Evolutionary conservation across 1,284 basidiomycete genomes (phyloP), one percentile per base, ranked within the genome.

Genomic region (Microbotryomycetes sp.): DNA sequence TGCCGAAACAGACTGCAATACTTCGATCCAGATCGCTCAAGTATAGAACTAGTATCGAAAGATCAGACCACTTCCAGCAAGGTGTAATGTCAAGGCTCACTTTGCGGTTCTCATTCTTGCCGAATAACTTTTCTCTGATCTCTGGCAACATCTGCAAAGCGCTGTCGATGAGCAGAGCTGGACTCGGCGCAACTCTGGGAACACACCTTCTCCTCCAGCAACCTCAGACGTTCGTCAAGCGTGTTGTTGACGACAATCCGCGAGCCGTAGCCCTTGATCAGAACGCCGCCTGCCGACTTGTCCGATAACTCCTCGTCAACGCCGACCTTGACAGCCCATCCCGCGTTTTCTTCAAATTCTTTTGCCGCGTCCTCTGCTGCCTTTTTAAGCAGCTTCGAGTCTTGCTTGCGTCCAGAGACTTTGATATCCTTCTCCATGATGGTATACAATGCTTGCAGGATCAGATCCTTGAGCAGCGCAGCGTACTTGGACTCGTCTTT

Each of bases 241-340:
- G 91, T 92, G 74, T 97, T 96, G 76, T 96, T 88, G 26, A 97
- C 81, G 35, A 84, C 87, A 74, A 96, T 96, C 54, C 89, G 83
- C 49, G 82, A 81, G 15, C 79, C 80, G 46, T 86, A 86, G 59
- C 83, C 87, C 27, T 82, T 75, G 26, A 94, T 81, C 70, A 86
- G 85, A 50, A 94, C 78, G 27, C 92, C 92, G 23, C 92, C 92
- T 56, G 91, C 85, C 88, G 81, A 79, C 59, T 91, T 86, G 71
- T 91, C 83, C 50, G 81, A 78, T 65, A 98, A 75, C 30, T 80
- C 79, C 24, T 81, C 83, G 55, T 87, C 80, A 2, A 93, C 83
- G 3, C 80, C 78, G 61, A 85, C 79, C 48, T 79, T 78, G 45
- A 88, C 78, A 46, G 83, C 79, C 59, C 82, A 80, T 23, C 91